Evolutionary conservation across 2,329 filamentous ascomycete genomes (phyloP), one percentile per base, ranked within the genome.

Genomic region (Stemphylium vesicarium): DNA sequence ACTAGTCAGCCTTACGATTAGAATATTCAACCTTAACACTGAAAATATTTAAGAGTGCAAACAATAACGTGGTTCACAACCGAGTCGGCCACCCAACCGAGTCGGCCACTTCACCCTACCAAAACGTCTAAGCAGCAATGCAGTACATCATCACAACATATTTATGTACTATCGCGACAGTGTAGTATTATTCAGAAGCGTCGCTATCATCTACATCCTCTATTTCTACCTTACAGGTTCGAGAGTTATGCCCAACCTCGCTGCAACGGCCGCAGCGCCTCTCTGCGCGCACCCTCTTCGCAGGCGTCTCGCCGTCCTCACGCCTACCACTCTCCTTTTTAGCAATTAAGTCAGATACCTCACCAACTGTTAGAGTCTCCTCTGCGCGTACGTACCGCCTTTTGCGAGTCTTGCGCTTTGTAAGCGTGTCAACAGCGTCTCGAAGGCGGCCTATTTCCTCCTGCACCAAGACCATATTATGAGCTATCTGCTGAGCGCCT

Each of bases 381-480:
- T 46, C 43, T 46, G 11, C 20, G 10, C 6, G 20, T 46, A 46
- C 20, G 20, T 46, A 46, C 13, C 20, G 33, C 16, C 43, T 24
- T 20, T 46, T 46, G 12, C 22, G 33, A 26, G 10, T 37, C 20
- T 46, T 46, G 9, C 32, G 43, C 43, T 46, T 46, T 24, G 18
- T 46, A n/a, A 15, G 6, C 11, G 1, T 12, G 2, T 37, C 11
- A 24, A 37, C 16, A 15, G 31, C 32, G 13, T 15, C n/a, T 37
- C 29, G 7, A 26, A 46, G 32, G 20, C 20, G 32, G 7, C 7
- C 20, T 20, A 33, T 53, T 53, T 56, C 26, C 35, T 56, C 22
- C 15, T n/a, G 37, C 50, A 52, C 16, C 24, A 56, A 38, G 22
- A 56, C 54, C 26, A 55, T 53, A 36, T 54, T 38, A 53, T 37